Conservation (phyloP, 179 eudicot species). For the Beta corolliflora region DNA sequence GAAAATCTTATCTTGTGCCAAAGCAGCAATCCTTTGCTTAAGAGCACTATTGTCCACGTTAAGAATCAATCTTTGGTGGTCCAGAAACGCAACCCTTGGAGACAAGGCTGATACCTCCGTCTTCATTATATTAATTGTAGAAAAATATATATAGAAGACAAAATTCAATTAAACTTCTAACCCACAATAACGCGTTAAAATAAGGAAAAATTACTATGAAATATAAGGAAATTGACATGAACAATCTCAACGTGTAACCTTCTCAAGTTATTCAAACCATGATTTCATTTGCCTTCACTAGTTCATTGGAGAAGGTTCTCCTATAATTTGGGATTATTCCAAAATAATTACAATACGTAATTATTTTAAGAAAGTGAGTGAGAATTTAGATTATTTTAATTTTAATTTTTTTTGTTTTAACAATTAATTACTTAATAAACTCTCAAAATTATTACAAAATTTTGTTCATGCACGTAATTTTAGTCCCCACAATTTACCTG, state of each 20-base stretch:
- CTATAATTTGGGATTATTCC: no score
- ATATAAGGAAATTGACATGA: no score
- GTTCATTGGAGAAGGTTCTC: no score
- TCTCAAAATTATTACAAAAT: background rate
- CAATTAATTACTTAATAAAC: background rate
- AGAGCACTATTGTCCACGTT: constrained; percentile 88
- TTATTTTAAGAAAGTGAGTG: no score
- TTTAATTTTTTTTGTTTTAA: background rate
- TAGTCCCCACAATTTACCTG: constrained; percentile 47
- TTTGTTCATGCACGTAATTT: constrained; percentile 11
- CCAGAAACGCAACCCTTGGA: constrained; percentile 86
- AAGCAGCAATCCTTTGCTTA: constrained; percentile 88
- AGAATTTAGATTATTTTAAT: background rate
- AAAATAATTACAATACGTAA: no score
- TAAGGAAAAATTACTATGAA: background rate
- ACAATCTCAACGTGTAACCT: no score
- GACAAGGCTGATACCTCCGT: constrained; percentile 91
- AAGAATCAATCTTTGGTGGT: constrained; percentile 86
- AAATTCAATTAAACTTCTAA: background rate
- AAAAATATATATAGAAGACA: background rate
- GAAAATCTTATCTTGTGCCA: constrained; percentile 91
- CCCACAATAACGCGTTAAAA: background rate
- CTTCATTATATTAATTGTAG: constrained; percentile 34
- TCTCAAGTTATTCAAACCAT: no score
- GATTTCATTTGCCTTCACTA: no score